Evolutionary conservation across 108 stramenopile genomes (phyloP).

Genomic region (Nitzschia sp.): DNA sequence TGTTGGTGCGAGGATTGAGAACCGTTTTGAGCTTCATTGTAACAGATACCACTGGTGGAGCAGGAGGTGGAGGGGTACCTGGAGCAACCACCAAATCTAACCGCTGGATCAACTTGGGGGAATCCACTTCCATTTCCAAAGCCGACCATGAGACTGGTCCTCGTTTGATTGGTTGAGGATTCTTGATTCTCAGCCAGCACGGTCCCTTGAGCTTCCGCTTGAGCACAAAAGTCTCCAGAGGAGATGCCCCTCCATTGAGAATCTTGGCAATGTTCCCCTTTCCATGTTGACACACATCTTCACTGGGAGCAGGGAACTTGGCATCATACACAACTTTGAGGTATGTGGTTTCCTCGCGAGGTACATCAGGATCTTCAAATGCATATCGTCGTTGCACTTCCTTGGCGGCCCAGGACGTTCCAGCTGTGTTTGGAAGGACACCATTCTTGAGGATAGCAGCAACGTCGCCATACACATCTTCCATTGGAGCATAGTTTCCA

Average conservation of each 20-base stretch:
- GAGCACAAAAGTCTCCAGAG: constrained; percentile 92
- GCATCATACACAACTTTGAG: constrained; percentile 95
- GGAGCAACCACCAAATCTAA: constrained; percentile 49
- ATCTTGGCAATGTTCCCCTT: constrained; percentile 85
- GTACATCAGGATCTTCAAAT: constrained; percentile 91
- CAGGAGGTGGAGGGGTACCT: constrained; percentile 49
- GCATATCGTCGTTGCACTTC: constrained; percentile 90
- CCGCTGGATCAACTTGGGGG: constrained; percentile 76
- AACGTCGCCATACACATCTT: constrained; percentile 84
- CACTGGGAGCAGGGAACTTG: constrained; percentile 72
- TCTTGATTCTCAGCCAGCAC: constrained; percentile 90
- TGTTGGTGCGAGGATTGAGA: constrained; percentile 92
- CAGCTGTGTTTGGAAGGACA: constrained; percentile 75
- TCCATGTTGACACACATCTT: constrained; percentile 62
- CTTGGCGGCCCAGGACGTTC: constrained; percentile 84
- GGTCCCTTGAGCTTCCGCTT: constrained; percentile 98
- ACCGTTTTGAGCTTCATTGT: constrained; percentile 94
- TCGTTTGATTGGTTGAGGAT: constrained; percentile 41
- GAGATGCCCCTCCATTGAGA: constrained; percentile 81
- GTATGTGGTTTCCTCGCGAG: constrained; percentile 87
- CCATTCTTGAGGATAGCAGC: constrained; percentile 62
- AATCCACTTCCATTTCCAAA: constrained; percentile 75
- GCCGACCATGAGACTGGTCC: constrained; percentile 85
- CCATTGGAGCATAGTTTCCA: constrained; percentile 54
- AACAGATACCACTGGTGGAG: constrained; percentile 84